phyloP scores from a whole-genome alignment of 768 basidiomycete species.

The Leccinellum rugosiceps region DNA sequence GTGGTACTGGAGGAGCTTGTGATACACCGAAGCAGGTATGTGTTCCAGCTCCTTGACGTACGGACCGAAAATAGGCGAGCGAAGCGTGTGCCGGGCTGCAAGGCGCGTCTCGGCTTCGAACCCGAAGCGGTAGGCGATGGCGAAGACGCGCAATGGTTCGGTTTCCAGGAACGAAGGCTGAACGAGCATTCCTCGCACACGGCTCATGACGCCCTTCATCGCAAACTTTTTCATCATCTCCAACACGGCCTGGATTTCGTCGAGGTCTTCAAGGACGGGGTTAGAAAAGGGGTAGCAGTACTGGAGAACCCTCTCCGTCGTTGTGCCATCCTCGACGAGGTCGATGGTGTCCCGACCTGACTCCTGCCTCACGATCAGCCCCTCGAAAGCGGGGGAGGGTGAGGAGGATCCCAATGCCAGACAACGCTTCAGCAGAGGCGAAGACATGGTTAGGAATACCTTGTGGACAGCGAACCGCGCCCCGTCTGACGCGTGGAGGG shows the following conservation, averaged over 20 bases:
- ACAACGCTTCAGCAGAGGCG: conserved; percentile 37
- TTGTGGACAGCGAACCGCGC: conserved; percentile 44
- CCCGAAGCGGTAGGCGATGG: conserved; percentile 37
- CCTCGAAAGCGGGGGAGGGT: conserved; percentile 28
- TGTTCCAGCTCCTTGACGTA: conserved; percentile 36
- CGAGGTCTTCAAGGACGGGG: conserved; percentile 32
- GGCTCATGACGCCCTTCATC: conserved; percentile 32
- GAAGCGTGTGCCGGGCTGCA: conserved; percentile 36
- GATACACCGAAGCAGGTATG: conserved; percentile 36
- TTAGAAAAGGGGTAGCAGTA: conserved; percentile 37
- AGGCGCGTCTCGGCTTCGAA: conserved; percentile 32
- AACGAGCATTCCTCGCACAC: conserved; percentile 28
- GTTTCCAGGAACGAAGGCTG: conserved; percentile 24
- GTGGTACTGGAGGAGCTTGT: conserved; percentile 37
- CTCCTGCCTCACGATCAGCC: conserved; percentile 21
- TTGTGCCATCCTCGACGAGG: conserved; percentile 31
- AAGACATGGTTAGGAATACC: conserved; percentile 40
- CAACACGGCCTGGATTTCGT: conserved; percentile 34
- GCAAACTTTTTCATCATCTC: conserved; percentile 39
- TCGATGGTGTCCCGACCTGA: conserved; percentile 26
- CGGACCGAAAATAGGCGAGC: conserved; percentile 33
- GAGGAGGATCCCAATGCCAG: conserved; percentile 26
- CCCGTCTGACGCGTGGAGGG: conserved; percentile 41
- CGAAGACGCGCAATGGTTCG: conserved; percentile 37
- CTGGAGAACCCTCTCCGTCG: conserved; percentile 32